Evolutionary conservation across 1,284 basidiomycete genomes (phyloP).

Genomic region (Ganoderma meredithae): DNA sequence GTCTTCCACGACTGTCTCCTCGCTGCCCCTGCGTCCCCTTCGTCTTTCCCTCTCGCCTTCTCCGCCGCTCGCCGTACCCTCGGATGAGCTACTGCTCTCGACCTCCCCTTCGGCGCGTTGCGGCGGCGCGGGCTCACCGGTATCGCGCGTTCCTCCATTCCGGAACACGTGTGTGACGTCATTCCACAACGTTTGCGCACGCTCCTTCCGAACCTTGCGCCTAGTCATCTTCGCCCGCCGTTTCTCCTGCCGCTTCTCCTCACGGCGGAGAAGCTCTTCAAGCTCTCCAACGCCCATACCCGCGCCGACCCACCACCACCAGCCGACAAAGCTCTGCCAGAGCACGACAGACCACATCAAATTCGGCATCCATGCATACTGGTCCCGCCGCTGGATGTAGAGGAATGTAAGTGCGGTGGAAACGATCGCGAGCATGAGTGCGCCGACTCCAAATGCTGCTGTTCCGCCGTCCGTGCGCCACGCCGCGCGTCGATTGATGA

Average conservation of each 20-base stretch:
- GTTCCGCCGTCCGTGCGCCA: constrained; percentile 98
- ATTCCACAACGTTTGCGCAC: constrained; percentile 59
- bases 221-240: constrained; percentile 48
- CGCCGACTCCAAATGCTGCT: constrained; percentile 89
- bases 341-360: constrained; percentile 89
- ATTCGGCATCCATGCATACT: constrained; percentile 86
- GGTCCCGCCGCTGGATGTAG: constrained; percentile 82
- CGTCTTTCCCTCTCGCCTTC: constrained; percentile 6
- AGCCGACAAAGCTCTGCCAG: constrained; percentile 92
- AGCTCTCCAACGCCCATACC: constrained; percentile 76
- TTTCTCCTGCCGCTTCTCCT: constrained; percentile 64
- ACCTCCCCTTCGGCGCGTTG: constrained; percentile 1
- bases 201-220: constrained; percentile 52
- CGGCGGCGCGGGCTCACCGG: neutral
- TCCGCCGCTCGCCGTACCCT: constrained; percentile 17
- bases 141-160: neutral
- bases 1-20: neutral
- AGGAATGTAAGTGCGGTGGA: constrained; percentile 88
- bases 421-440: constrained; percentile 79
- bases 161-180: constrained; percentile 53
- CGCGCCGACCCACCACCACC: constrained; percentile 99
- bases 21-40: neutral
- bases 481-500: constrained; percentile 90
- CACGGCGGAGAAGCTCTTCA: constrained; percentile 63
- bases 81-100: constrained; percentile 21